Conservation (phyloP, 2,329 filamentous ascomycete species). For the Xylariaceae sp. region DNA sequence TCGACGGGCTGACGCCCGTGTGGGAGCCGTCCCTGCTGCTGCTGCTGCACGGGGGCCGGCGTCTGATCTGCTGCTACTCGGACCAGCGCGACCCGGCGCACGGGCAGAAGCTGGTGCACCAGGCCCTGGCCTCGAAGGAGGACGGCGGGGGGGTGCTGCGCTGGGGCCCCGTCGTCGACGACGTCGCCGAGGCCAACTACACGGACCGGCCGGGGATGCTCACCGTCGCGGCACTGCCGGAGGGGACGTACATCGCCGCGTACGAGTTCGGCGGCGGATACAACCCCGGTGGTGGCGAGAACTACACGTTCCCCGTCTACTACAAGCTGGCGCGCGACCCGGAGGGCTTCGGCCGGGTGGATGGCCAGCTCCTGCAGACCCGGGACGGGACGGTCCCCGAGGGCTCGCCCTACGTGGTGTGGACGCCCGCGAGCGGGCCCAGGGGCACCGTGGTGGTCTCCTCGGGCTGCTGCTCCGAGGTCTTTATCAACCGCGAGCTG, state of each 20-base stretch:
- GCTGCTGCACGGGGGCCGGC: slow-evolving; percentile 46
- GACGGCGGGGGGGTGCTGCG: too few relatives aligned
- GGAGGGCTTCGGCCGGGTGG: slow-evolving; percentile 16
- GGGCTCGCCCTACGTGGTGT: slow-evolving; percentile 27
- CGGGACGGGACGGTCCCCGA: slow-evolving; percentile 19
- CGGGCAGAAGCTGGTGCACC: slow-evolving; percentile 63
- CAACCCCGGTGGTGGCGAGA: slow-evolving; percentile 5
- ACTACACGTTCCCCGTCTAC: slow-evolving; percentile 22
- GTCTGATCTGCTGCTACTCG: slow-evolving; percentile 61
- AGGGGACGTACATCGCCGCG: slow-evolving; percentile 52
- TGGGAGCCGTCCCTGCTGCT: slow-evolving; percentile 67
- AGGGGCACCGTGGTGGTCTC: slow-evolving; percentile 26
- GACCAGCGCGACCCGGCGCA: slow-evolving; percentile 57
- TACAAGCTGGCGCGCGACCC: slow-evolving; percentile 25
- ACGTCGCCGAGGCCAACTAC: slow-evolving; percentile 46
- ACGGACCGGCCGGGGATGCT: slow-evolving; percentile 29
- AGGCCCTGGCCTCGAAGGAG: slow-evolving; percentile 51
- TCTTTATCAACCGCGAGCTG: slow-evolving; percentile 24
- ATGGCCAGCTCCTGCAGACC: slow-evolving; percentile 14
- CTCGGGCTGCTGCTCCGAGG: slow-evolving; percentile 21
- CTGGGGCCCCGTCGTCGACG: slow-evolving; percentile 53
- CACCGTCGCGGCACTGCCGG: slow-evolving; percentile 47
- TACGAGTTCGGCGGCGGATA: slow-evolving; percentile 27
- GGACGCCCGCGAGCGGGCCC: slow-evolving; percentile 23
- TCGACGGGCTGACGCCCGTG: slow-evolving; percentile 60